These are phyloP conservation scores for Andrographis paniculata DNA, from an alignment of 305 asterid genomes.

Conservation along the genomic window DNA sequence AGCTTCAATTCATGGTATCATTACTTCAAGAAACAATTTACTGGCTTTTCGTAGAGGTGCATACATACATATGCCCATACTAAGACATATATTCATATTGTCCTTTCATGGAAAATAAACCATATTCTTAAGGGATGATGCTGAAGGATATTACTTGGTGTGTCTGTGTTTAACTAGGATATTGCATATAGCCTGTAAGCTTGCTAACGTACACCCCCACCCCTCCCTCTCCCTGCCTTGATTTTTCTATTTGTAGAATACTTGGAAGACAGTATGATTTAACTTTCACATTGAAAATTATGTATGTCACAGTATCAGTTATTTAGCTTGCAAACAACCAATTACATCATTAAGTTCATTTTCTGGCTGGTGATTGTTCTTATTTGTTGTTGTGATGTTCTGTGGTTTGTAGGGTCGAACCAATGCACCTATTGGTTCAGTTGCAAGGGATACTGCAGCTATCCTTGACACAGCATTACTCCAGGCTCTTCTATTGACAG, in stretches of 20 bases:
- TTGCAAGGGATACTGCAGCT: constrained; percentile 94
- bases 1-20: neutral
- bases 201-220: no score
- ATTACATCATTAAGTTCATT: no score
- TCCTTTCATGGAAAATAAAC: no score
- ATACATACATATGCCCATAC: neutral
- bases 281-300: constrained; percentile 4
- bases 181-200: neutral
- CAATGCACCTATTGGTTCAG: constrained; percentile 58
- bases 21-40: constrained; percentile 3
- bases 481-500: constrained; percentile 84
- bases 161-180: constrained; percentile 8
- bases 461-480: constrained; percentile 87
- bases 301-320: no score
- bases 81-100: no score
- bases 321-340: no score
- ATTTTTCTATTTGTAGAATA: neutral
- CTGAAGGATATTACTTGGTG: neutral
- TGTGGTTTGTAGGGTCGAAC: constrained; percentile 52
- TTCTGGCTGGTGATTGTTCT: no score
- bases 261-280: constrained; percentile 5
- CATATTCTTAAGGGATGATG: neutral
- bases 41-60: constrained; percentile 1
- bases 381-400: constrained; percentile 4
- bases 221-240: no score